phyloP scores from a whole-genome alignment of 148 eudicot genomes.

The Tetragonia tetragonoides region DNA sequence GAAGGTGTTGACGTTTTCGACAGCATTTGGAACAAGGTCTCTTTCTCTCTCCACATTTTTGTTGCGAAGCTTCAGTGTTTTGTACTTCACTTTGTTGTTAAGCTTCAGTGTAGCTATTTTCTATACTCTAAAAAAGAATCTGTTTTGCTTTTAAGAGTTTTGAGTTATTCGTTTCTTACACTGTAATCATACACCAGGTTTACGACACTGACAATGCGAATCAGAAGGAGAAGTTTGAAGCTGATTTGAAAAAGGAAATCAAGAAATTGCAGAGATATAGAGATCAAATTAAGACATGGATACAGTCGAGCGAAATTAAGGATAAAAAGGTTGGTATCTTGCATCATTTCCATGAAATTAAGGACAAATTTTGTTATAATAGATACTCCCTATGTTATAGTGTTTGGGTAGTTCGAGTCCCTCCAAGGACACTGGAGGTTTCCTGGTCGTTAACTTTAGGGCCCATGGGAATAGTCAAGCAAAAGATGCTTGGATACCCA shows the following conservation, averaged over 20 bases:
- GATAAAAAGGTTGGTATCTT: constrained; percentile 73
- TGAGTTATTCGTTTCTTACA: constrained; percentile 16
- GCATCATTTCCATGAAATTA: background rate
- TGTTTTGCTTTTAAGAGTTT: background rate
- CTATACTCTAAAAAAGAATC: too few species aligned
- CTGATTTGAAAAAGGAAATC: constrained; percentile 98
- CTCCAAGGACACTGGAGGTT: too few species aligned
- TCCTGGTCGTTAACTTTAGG: too few species aligned
- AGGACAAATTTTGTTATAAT: background rate
- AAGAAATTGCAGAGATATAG: constrained; percentile 97
- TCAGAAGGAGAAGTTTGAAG: constrained; percentile 99
- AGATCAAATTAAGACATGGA: constrained; percentile 99
- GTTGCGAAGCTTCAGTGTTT: background rate
- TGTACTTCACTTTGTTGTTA: background rate
- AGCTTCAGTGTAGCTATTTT: background rate
- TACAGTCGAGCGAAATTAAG: constrained; percentile 97
- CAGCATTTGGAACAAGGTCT: constrained; percentile 98
- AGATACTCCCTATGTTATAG: too few species aligned
- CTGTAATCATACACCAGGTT: constrained; percentile 45
- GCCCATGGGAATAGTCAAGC: too few species aligned
- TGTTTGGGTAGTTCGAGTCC: too few species aligned
- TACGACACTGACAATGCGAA: constrained; percentile 97
- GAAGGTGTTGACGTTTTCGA: constrained; percentile 98
- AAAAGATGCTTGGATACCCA: too few species aligned
- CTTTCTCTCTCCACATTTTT: background rate